Evolutionary conservation across 75 land plant species (phyloP).

Genomic region (Larix kaempferi): DNA sequence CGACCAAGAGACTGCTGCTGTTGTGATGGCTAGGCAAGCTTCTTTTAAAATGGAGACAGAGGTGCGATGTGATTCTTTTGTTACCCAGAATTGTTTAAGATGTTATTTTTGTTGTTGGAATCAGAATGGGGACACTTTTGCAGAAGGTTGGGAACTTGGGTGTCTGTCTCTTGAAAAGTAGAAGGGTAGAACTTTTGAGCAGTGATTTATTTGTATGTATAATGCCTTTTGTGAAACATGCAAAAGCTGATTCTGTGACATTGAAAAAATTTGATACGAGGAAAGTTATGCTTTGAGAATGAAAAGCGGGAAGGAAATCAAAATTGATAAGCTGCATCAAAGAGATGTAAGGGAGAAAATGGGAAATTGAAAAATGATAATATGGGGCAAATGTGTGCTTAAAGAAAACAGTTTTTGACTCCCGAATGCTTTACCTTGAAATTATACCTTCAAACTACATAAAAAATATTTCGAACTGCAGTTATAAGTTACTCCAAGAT

Average conservation of each 20-base stretch:
- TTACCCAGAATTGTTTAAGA: not conserved
- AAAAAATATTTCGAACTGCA: not conserved
- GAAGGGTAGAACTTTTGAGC: not conserved
- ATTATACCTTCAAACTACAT: not conserved
- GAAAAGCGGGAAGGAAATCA: too few relatives aligned
- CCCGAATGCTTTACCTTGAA: too few relatives aligned
- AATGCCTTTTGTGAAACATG: not conserved
- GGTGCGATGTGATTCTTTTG: constrained; percentile 37
- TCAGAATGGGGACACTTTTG: not conserved
- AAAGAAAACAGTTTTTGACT: too few relatives aligned
- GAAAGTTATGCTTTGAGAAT: too few relatives aligned
- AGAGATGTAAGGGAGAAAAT: too few relatives aligned
- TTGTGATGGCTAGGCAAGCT: constrained; percentile 79
- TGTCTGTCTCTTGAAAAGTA: not conserved
- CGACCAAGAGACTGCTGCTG: constrained; percentile 98
- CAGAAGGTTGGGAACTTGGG: not conserved
- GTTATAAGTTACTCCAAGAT: not conserved
- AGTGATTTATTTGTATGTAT: not conserved
- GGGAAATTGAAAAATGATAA: not conserved
- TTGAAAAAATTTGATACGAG: not conserved
- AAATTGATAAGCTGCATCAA: too few relatives aligned
- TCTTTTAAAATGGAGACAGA: constrained; percentile 91
- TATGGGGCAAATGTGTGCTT: not conserved
- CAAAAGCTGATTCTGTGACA: not conserved
- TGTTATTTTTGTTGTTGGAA: constrained; percentile 2